A percentile compares a stretch with the other conserved stretches of the same genome.
Evolutionary conservation across 2,329 filamentous ascomycete species (phyloP).

Genomic region (Phialophora tarda): DNA sequence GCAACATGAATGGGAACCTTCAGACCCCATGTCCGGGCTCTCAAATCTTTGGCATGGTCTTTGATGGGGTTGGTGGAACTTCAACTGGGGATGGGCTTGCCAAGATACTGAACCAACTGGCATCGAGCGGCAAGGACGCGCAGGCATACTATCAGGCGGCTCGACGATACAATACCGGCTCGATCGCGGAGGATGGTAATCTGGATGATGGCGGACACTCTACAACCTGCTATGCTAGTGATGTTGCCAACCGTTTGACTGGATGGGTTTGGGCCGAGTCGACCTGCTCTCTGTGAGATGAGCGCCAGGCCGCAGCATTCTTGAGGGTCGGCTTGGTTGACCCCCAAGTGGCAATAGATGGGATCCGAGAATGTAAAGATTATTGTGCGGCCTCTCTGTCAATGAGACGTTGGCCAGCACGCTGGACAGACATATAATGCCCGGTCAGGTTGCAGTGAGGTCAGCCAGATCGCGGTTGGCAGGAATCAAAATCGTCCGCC

Average conservation of each 20-base stretch:
- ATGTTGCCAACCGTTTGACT: constrained; percentile 35
- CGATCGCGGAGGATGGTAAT: constrained; percentile 22
- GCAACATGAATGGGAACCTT: constrained; percentile 43
- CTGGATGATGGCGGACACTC: constrained; percentile 30
- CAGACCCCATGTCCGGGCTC: constrained; percentile 26
- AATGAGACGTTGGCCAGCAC: not conserved
- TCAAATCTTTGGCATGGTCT: constrained; percentile 35
- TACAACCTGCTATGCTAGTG: constrained; percentile 31
- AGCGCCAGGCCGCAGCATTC: not conserved
- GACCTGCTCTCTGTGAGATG: constrained; percentile 3
- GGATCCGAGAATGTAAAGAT: not conserved
- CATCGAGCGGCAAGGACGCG: constrained; percentile 12
- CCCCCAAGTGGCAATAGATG: not conserved
- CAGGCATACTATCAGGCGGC: constrained; percentile 32
- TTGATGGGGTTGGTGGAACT: constrained; percentile 35
- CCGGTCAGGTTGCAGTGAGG: not conserved
- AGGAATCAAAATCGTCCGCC: no score
- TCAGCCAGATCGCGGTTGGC: not conserved
- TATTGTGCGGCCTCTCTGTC: not conserved
- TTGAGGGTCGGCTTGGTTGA: not conserved
- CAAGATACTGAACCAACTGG: constrained; percentile 15
- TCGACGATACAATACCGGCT: constrained; percentile 36
- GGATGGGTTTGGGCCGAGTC: constrained; percentile 27
- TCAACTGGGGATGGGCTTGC: constrained; percentile 29
- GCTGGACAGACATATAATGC: no score